Evolutionary conservation across 257 asterid species (phyloP), one percentile per base, ranked within the genome.

Genomic region (Knoxia roxburghii): DNA sequence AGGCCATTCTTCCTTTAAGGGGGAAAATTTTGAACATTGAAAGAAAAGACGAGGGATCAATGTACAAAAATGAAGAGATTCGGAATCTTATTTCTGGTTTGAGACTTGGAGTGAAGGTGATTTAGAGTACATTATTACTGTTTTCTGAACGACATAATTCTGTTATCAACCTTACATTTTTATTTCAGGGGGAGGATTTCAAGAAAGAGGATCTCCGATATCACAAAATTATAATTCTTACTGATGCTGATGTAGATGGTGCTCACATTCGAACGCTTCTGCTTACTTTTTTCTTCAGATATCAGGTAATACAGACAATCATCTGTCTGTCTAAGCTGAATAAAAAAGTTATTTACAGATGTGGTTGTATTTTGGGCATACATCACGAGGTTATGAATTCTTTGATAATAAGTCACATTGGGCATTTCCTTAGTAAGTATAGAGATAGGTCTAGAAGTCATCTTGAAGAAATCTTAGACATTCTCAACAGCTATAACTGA

Each of bases 231-330:
- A 94, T 94, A 67, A 90, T 94, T 65, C 79, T 94, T 72, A 94
- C 99, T 13, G 99, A 94, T 83, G 99, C 99, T 69, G 99, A 94
- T 45, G 97, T 94, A 13, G 99, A 94, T 72, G 99, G 99, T 67
- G 99, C 99, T 67, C 99, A 94, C 79, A 94, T 94, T 69, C 86
- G 99, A 73, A 90, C 97, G 39, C 81, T 94, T 80, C 67, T 94
- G 67, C 77, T 94, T 68, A 94, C 99, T 70, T 94, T 94, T 82
- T 94, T 94, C 86, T 90, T 81, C 76, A 82, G 97, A 81, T 90
- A 88, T 78, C 96, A 90, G 97, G 98, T 89, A 79, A 17, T 58
- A 51, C 48, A 67, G 55, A 17, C 30, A 69, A 35, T 74, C 67
- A 51, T 61, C 65, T 45, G 21, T 11, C 8, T 7, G n/a, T 18